A percentile compares a stretch with the other conserved stretches of the same genome.
Conservation (phyloP, 202 grass and related monocot species). For the Cymbopogon flexuosus region DNA sequence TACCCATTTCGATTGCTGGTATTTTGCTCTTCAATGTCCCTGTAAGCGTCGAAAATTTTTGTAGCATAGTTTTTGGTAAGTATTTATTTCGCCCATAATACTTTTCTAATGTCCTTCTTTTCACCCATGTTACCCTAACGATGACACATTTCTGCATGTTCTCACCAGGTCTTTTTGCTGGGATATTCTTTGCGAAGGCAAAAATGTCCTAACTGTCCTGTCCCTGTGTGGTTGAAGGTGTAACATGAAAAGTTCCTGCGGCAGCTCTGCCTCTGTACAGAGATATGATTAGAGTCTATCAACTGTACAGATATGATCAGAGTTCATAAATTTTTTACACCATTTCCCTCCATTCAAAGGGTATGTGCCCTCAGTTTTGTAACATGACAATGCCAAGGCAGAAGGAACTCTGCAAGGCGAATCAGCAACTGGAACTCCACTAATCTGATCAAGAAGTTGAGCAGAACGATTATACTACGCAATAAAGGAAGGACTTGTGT, state of each 20-base stretch:
- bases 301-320: slow-evolving; percentile 45
- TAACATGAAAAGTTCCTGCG: background rate
- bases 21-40: slow-evolving; percentile 76
- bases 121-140: background rate
- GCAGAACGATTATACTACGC: background rate
- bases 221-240: background rate
- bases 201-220: slow-evolving; percentile 55
- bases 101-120: slow-evolving; percentile 8
- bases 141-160: slow-evolving; percentile 22
- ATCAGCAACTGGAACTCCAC: background rate
- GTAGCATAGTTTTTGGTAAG: slow-evolving; percentile 86
- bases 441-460: slow-evolving; percentile 29
- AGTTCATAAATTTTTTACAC: slow-evolving; percentile 31
- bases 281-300: slow-evolving; percentile 31
- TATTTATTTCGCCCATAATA: background rate
- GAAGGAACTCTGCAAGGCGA: background rate
- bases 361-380: slow-evolving; percentile 30
- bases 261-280: slow-evolving; percentile 36
- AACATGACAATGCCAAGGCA: slow-evolving; percentile 23
- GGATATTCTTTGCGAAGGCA: slow-evolving; percentile 93
- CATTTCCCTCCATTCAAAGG: slow-evolving; percentile 17
- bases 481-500: slow-evolving; percentile 10
- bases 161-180: slow-evolving; percentile 85
- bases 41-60: slow-evolving; percentile 67
- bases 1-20: slow-evolving; percentile 86